Evolutionary conservation across 352 stramenopile species (phyloP).

Genomic region (Globisporangium cederbergense): DNA sequence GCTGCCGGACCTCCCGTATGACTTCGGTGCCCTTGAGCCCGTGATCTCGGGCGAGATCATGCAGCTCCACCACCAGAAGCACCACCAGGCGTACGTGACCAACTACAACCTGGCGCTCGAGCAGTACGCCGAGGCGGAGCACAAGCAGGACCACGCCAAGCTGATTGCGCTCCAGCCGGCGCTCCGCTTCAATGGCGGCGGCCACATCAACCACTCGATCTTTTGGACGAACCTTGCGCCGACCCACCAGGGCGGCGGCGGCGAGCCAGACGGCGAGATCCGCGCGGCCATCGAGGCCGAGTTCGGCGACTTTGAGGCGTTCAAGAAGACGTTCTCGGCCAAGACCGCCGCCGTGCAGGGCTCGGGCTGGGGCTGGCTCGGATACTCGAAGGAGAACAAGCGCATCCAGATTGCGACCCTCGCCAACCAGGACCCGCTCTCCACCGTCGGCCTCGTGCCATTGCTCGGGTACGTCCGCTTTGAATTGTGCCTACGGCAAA

Average conservation of each 20-base stretch:
- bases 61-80: slow-evolving; percentile 96
- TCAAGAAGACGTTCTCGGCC: slow-evolving; percentile 88
- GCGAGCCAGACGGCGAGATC: slow-evolving; percentile 81
- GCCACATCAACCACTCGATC: slow-evolving; percentile 98
- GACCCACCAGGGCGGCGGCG: slow-evolving; percentile 66
- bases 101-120: slow-evolving; percentile 94
- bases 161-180: slow-evolving; percentile 90
- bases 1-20: slow-evolving; percentile 84
- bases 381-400: slow-evolving; percentile 85
- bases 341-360: slow-evolving; percentile 94
- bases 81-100: slow-evolving; percentile 96
- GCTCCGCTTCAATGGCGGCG: slow-evolving; percentile 98
- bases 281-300: slow-evolving; percentile 87
- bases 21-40: slow-evolving; percentile 86
- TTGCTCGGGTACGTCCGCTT: slow-evolving; percentile 78
- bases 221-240: slow-evolving; percentile 98
- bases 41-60: slow-evolving; percentile 89
- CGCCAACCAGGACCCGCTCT: slow-evolving; percentile 95
- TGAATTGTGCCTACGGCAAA: not conserved
- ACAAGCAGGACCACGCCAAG: slow-evolving; percentile 85
- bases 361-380: slow-evolving; percentile 98
- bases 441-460: slow-evolving; percentile 94
- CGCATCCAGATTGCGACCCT: slow-evolving; percentile 88
- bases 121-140: slow-evolving; percentile 90
- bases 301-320: slow-evolving; percentile 92